Evolutionary conservation across 2,329 filamentous ascomycete species (phyloP), one percentile per base, ranked within the genome.

Genomic region (Mariannaea elegans): DNA sequence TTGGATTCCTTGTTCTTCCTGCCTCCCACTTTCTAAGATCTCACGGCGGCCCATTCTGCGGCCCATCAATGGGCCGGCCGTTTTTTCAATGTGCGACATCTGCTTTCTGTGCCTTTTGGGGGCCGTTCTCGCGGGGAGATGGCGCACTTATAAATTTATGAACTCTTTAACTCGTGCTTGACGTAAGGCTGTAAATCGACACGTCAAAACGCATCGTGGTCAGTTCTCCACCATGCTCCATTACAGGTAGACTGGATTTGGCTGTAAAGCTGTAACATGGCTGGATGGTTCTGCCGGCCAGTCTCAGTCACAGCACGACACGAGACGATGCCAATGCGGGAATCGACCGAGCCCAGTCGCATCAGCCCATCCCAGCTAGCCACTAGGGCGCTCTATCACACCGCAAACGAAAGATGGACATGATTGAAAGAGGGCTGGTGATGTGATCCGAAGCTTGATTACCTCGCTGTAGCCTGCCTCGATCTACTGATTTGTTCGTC

Each of bases 311-410:
- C 57, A 31, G 42, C 34, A 51, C 36, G 52, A 36, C 27, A 18
- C 56, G 14, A 44, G 39, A 59, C 45, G 31, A 45, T 60, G 58
- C 42, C 42, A 18, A 58, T 63, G 44, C 55, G 52, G 47, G 45
- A 41, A 59, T 63, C 61, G 54, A 51, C 53, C 57, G 55, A 51
- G 62, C 49, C 41, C 54, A 57, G 61, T 69, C 51, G 42, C 62
- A 69, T 69, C 61, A 66, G 61, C 46, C 67, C 65, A 70, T 65
- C 52, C 50, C 47, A 56, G 41, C 55, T 67, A 66, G 60, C 65
- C 65, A 65, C 62, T 48, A 61, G 31, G 41, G 41, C 54, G 24
- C 50, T 39, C 55, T 56, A 51, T 69, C 65, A 68, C 67, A 65
- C 67, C 61, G 63, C 67, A 52, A 48, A 46, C 54, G 18, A 31